Conservation (phyloP, 163 green algal genomes). For the Prototheca wickerhamii region DNA sequence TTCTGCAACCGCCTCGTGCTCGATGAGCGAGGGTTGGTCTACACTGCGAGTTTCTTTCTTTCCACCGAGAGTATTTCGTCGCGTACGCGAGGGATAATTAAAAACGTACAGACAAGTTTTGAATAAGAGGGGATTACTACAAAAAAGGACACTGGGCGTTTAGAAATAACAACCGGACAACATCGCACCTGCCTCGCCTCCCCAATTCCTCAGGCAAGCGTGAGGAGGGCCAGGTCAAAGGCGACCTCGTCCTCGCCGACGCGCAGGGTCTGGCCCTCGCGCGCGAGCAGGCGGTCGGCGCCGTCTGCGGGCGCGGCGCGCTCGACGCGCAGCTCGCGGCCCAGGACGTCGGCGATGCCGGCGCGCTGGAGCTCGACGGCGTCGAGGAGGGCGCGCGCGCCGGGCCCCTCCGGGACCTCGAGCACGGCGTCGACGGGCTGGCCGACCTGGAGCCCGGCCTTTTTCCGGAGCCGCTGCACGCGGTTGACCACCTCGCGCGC, state of each 20-base stretch:
- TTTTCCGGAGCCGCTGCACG: conserved; percentile 94
- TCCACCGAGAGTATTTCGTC: too few species aligned
- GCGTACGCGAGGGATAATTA: too few species aligned
- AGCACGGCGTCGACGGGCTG: conserved; percentile 15
- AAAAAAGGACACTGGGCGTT: too few species aligned
- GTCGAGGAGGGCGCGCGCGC: conserved; percentile 11
- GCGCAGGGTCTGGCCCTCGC: conserved; percentile 40
- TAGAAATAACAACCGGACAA: too few species aligned
- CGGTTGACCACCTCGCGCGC: conserved; percentile 90
- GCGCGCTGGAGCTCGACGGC: conserved; percentile 41
- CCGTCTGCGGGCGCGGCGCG: conserved; percentile 11
- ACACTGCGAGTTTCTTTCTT: too few species aligned
- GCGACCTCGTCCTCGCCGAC: conserved; percentile 2
- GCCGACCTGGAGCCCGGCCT: conserved; percentile 53
- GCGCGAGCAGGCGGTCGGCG: conserved; percentile 36
- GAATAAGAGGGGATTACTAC: too few species aligned
- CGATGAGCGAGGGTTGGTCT: too few species aligned
- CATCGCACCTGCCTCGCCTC: too few species aligned
- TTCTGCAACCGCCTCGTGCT: too few species aligned
- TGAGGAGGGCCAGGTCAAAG: conserved; percentile 27
- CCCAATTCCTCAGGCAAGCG: background rate
- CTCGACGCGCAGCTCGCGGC: background rate
- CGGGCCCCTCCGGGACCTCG: conserved; percentile 6
- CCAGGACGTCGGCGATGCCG: conserved; percentile 29
- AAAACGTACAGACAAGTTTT: too few species aligned